Evolutionary conservation across 306 rosid genomes (phyloP), one percentile per base, ranked within the genome.

Genomic region (Echinosophora koreensis): DNA sequence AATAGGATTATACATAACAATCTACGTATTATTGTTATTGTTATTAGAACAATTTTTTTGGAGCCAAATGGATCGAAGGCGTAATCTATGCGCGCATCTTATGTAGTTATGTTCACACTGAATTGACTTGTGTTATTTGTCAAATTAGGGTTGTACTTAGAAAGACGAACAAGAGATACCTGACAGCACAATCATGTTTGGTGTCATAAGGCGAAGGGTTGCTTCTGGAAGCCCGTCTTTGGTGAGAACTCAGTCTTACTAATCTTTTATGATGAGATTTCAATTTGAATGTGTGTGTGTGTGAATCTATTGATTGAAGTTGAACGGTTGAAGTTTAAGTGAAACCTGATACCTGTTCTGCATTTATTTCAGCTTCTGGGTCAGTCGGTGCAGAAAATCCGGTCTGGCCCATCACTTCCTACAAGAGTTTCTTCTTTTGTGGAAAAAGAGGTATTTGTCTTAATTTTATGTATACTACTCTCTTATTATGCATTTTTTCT

Each of bases 171-270:
- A 70, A 41, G 56, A 80, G 62, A 18, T 47, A 27, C 12, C 12
- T 66, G 12, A 51, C 32, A 4, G 37, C 5, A 8, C 46, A 69
- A 72, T 41, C 78, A 86, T 89, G 96, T 80, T 89, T 64, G 96
- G 94, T 62, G 80, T 83, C 68, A 18, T 87, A 27, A 82, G 94
- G 84, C 97, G 96, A 59, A 86, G 92, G 81, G 86, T 87, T 77
- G 90, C 91, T 79, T 88, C 87, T 64, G 84, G 92, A 52, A 81
- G 85, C 87, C 72, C 92, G 58, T 83, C 84, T 63, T 61, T 74
- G 88, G 88, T 85, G 58, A 78, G 86, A 22, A 27, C 22, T 77
- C 39, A 0, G 2, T 77, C 18, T 65, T 51, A 15, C 3, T 57
- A 14, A 18, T 57, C n/a, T 9, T 6, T 37, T 68, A 3, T 18